Conservation (phyloP, 495 filamentous ascomycete species). For the Talaromyces trachyspermus region DNA sequence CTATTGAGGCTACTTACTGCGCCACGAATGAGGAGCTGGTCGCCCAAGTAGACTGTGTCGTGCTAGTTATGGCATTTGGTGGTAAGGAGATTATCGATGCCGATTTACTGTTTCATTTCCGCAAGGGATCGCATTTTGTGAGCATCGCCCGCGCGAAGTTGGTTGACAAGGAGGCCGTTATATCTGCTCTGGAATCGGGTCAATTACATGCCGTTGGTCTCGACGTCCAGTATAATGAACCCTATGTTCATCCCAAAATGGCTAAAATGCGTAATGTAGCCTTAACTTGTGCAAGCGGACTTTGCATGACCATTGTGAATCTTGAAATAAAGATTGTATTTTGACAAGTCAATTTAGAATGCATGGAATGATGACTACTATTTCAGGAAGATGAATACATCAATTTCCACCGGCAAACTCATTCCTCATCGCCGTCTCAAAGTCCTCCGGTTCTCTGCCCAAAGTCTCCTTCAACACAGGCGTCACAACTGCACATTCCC, state of each 20-base stretch:
- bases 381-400: too few species aligned
- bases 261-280: constrained; percentile 25
- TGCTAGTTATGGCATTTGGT: constrained; percentile 59
- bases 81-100: constrained; percentile 49
- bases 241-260: background rate
- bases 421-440: constrained; percentile 18
- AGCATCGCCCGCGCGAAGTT: constrained; percentile 65
- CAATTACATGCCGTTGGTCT: constrained; percentile 49
- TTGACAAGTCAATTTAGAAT: too few species aligned
- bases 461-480: constrained; percentile 25
- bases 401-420: background rate
- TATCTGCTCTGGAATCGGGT: constrained; percentile 51
- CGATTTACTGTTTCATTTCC: constrained; percentile 42
- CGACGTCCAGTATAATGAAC: constrained; percentile 41
- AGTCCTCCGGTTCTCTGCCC: constrained; percentile 31
- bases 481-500: constrained; percentile 32
- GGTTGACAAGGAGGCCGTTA: constrained; percentile 61
- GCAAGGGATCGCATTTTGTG: constrained; percentile 53
- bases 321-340: too few species aligned
- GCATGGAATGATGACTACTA: too few species aligned
- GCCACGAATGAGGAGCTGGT: background rate
- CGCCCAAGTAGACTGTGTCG: constrained; percentile 46
- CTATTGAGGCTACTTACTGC: background rate
- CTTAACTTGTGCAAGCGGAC: too few species aligned
- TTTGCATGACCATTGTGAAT: too few species aligned